Base-by-base conservation (phyloP, 495 filamentous ascomycete genomes). In the Penicillium nucicola region DNA sequence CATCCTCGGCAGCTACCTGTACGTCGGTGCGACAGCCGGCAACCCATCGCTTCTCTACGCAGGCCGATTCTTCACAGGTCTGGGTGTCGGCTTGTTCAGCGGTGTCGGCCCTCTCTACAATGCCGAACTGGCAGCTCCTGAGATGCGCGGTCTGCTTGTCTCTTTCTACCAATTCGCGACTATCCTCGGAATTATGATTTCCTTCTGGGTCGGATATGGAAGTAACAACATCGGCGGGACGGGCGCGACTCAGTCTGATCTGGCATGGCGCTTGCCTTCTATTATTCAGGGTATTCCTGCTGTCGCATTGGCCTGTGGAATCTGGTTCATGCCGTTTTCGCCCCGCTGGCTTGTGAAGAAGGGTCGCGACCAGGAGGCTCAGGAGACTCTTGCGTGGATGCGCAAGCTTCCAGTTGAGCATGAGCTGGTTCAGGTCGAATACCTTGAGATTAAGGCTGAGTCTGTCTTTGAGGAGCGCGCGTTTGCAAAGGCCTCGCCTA, bases 101-200 rank as follows among this genome's bases (percentile, higher is more conserved):
- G 45, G 72, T 70, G 50, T 86, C 37, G 64, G 72, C 10, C 88
- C 87, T 1, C 77, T 90, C 12, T 90, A 90, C 61, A 85, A 87
- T 56, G 77, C 86, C 41, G 88, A 92, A 64, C 81, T 92, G 41
- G 82, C 87, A 0, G 84, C 84, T 8, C 85, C 86, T 56, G 83
- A 87, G 57, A 86, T 88, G 57, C 83, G 88, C 34, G 88, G 88
- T 18, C 76, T 87, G 15, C 76, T 92, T 14, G 86, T 90, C 10
- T 84, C 82, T 19, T 74, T 86, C 20, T 88, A 90, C 64, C 88
- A 92, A 65, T 90, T 87, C 83, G 86, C 88, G 9, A 90, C 90
- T 36, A 90, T 86, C 30, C 88, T 89, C 82, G 85, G 78, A 23
- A 84, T 81, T 40, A 63, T 83, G 57, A 79, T 84, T 41, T 84